Evolutionary conservation across 257 asterid genomes (phyloP), one percentile per base, ranked within the genome.

Genomic region (Asclepias syriaca): DNA sequence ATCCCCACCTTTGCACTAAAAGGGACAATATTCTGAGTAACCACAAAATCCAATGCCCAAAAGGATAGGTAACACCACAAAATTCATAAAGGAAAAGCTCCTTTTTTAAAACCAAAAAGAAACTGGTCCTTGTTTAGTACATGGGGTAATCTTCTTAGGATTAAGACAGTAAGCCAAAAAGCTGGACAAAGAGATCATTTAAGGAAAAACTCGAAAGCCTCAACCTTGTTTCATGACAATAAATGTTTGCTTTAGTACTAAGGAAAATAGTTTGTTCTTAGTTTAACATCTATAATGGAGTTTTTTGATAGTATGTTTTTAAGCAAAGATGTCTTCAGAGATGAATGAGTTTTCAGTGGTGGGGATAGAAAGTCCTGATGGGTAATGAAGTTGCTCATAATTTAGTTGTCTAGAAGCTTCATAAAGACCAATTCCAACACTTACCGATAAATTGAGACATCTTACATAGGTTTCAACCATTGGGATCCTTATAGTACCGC

Each of bases 381-480:
- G 68, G 76, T 32, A 68, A 10, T 83, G 90, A 67, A 95, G 79
- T 75, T 90, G 97, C 80, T 90, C 98, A 43, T 90, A 95, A 83
- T 90, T 77, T 78, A 89, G 87, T 71, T 95, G 98, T 80, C 99
- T 89, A 51, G 88, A 89, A 72, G 96, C 99, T 85, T 95, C 98
- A 67, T 90, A 92, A 4, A 95, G 68, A 72, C 97, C 98, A 65
- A 91, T 86, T 65, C 97, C 99, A 60, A 86, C 99, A 63, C 99
- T 94, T 37, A 91, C 98, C 0, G 98, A 92, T 65, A 95, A 80
- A 78, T 95, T 95, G 75, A 92, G 88, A 82, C 99, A 95, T 77
- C 99, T 88, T 40, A 95, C 99, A 48, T 95, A 90, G 45, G 98
- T 90, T 77, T 95, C 99, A 3, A 87, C 84, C 98, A 95, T 95